A percentile compares a stretch with the other conserved stretches of the same genome.
These are phyloP conservation scores for Lyophyllum shimeji DNA, from an alignment of 768 basidiomycete species.

Conservation along the genomic window DNA sequence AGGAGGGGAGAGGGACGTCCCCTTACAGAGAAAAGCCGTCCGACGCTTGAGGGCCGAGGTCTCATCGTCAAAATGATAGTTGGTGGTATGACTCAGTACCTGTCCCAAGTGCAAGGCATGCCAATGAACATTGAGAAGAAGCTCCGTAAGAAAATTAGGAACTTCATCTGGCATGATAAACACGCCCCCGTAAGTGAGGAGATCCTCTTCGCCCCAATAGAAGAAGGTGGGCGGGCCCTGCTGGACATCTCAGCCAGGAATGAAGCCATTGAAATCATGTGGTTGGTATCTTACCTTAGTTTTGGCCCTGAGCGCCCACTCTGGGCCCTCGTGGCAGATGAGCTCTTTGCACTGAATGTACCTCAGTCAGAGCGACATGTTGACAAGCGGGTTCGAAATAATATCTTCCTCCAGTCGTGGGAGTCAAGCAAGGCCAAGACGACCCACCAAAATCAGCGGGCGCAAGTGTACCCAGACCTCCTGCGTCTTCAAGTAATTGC, in stretches of 20 bases:
- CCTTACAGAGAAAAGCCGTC: slow-evolving; percentile 22
- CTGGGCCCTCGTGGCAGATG: slow-evolving; percentile 29
- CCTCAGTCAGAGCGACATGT: background rate
- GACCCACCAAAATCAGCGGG: background rate
- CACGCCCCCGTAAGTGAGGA: background rate
- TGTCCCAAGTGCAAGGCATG: slow-evolving; percentile 36
- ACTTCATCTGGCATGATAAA: background rate
- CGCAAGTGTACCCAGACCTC: background rate
- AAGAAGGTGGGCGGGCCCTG: slow-evolving; percentile 22
- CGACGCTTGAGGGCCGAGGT: slow-evolving; percentile 25
- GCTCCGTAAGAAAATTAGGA: background rate
- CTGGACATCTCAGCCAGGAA: slow-evolving; percentile 26
- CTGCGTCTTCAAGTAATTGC: slow-evolving; percentile 15
- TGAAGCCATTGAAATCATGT: slow-evolving; percentile 24
- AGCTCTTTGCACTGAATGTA: slow-evolving; percentile 11
- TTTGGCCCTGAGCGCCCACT: slow-evolving; percentile 14
- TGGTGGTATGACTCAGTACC: slow-evolving; percentile 33
- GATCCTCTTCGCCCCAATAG: slow-evolving; percentile 14
- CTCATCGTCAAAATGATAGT: slow-evolving; percentile 25
- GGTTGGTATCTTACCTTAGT: slow-evolving; percentile 21
- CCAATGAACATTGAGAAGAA: slow-evolving; percentile 20
- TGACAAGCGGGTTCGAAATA: slow-evolving; percentile 6
- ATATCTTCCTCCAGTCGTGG: slow-evolving; percentile 30
- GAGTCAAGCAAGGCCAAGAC: background rate
- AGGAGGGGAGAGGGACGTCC: too few species aligned